Percentiles rank a stretch among this genome's conserved stretches.
These are phyloP conservation scores for Akanthomyces dipterigenus DNA, from an alignment of 2,329 filamentous ascomycete genomes.

Conservation along the genomic window DNA sequence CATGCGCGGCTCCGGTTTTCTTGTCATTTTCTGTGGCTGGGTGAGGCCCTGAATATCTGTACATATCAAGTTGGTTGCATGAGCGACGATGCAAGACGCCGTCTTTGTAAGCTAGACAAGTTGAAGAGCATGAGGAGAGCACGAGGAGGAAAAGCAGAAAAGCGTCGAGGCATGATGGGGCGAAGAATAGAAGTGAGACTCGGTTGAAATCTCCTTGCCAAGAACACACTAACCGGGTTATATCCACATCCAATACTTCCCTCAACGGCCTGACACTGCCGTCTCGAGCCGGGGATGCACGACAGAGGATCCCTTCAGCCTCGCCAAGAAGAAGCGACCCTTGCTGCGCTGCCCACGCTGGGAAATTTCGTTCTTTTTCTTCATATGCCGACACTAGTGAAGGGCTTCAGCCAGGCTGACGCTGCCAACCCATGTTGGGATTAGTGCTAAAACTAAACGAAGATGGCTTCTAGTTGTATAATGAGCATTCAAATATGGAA, in stretches of 20 bases:
- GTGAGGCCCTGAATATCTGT: background rate
- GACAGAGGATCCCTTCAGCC: background rate
- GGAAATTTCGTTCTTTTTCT: background rate
- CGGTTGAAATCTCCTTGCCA: background rate
- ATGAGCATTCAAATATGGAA: too few relatives aligned
- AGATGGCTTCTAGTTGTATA: background rate
- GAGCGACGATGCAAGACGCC: background rate
- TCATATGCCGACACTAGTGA: background rate
- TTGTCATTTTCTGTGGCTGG: background rate
- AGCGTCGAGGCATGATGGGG: background rate
- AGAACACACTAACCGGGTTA: background rate
- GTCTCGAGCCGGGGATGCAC: background rate
- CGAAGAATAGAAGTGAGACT: background rate
- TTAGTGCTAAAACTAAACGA: background rate
- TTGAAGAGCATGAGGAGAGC: background rate
- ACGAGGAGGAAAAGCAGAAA: background rate
- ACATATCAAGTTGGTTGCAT: constrained; percentile 5
- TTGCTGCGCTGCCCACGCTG: background rate
- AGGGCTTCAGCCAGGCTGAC: background rate
- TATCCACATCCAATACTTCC: background rate
- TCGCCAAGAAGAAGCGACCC: background rate
- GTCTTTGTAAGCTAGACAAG: constrained; percentile 1
- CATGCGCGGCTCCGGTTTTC: background rate
- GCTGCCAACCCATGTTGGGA: background rate
- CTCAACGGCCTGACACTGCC: background rate